Evolutionary conservation across 2,329 filamentous ascomycete genomes (phyloP), one percentile per base, ranked within the genome.

Genomic region (Aspergillus felis): DNA sequence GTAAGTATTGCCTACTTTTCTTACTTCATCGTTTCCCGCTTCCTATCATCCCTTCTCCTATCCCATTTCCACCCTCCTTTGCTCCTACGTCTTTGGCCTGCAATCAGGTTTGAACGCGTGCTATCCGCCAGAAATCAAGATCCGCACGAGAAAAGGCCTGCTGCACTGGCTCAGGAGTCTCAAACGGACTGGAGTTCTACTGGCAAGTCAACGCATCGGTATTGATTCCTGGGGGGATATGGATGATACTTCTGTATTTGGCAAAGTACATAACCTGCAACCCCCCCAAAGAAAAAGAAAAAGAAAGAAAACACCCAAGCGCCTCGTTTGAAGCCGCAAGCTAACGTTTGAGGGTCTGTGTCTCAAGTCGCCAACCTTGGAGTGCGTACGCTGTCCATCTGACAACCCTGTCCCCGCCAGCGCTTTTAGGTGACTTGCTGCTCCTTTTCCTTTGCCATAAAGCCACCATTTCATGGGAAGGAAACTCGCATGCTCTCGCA

Each of bases 351-450:
- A 44, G 57, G 55, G 59, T 62, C 58, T 59, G 56, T 65, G 58
- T 61, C 50, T 59, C 51, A 67, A 96, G 92, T 68, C 90, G 90
- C 70, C 93, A 97, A 73, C 88, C 86, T 51, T 97, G 92, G 92
- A 96, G 89, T 76, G 90, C 91, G 12, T 97, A 97, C 73, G 91
- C 93, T 52, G 86, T 97, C 59, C 90, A 97, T 77, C 81, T 96
- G 70, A 94, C 93, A 27, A 97, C 93, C 17, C 87, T 97, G 70
- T 95, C 91, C 48, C 94, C 92, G 42, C 87, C 95, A 69, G 91
- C 92, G 29, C 86, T 96, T 61, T 73, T 88, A 50, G 83, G 90
- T 65, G 93, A 97, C 74, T 83, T 87, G 28, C 78, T 91, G 41
- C 81, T 94, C 52, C 81, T 93, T 60, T 83, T 81, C 61, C 81